Evolutionary conservation across 2,329 filamentous ascomycete genomes (phyloP).

Genomic region (Aspergillus terreus): DNA sequence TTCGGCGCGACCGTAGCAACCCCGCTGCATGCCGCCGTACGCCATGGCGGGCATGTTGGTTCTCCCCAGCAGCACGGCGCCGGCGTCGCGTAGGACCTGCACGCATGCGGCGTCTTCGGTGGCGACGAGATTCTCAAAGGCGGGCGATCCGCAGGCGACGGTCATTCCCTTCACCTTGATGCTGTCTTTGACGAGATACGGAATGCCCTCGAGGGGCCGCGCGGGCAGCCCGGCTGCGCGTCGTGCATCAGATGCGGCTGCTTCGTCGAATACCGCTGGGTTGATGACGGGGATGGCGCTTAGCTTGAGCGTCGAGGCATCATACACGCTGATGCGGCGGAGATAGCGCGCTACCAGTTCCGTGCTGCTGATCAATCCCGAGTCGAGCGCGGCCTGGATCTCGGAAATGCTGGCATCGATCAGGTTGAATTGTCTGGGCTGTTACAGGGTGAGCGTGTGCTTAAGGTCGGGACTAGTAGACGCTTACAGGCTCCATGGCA

Average conservation of each 20-base stretch:
- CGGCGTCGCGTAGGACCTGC: constrained; percentile 44
- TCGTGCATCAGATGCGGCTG: constrained; percentile 45
- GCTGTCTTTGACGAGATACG: constrained; percentile 57
- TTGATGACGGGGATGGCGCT: constrained; percentile 52
- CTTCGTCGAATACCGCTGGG: constrained; percentile 44
- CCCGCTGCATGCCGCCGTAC: constrained; percentile 56
- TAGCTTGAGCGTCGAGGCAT: constrained; percentile 38
- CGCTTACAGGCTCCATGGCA: constrained; percentile 3
- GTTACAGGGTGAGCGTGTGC: not conserved
- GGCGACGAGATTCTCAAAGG: constrained; percentile 49
- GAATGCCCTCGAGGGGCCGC: constrained; percentile 53
- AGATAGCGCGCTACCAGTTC: constrained; percentile 47
- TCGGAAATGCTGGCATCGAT: constrained; percentile 49
- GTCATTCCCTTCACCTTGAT: constrained; percentile 54
- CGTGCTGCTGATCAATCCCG: constrained; percentile 41
- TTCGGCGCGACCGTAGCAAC: constrained; percentile 54
- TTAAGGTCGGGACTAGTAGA: not conserved
- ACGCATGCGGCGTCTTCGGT: constrained; percentile 53
- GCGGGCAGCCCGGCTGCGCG: constrained; percentile 34
- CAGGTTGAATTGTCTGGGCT: constrained; percentile 21
- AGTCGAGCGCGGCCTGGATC: constrained; percentile 41
- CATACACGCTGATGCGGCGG: constrained; percentile 46
- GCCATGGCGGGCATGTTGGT: constrained; percentile 62
- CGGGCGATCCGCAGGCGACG: constrained; percentile 53
- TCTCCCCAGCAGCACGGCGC: constrained; percentile 51